Conservation (phyloP, 371 early-diverging fungal genomes). For the Apophysomyces trapeziformis region DNA sequence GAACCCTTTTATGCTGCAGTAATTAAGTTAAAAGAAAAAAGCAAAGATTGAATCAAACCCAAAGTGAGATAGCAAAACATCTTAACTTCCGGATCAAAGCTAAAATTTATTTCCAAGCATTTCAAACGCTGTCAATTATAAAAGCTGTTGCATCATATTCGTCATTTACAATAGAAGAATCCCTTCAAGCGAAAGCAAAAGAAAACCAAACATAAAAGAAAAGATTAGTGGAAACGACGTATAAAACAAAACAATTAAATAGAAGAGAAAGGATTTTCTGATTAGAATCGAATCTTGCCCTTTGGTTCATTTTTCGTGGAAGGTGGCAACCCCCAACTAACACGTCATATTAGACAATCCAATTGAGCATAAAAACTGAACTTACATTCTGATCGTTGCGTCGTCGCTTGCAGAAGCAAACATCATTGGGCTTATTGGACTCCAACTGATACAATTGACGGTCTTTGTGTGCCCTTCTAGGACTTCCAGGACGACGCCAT, state of each 20-base stretch:
- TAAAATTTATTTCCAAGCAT: too few species aligned
- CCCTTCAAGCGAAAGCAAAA: background rate
- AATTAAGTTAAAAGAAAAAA: too few species aligned
- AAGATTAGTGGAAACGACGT: background rate
- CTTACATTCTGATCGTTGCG: slow-evolving; percentile 89
- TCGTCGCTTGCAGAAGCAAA: slow-evolving; percentile 96
- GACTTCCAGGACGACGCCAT: slow-evolving; percentile 72
- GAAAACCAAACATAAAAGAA: background rate
- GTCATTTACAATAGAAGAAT: too few species aligned
- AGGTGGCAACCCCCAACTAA: background rate
- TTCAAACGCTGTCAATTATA: too few species aligned
- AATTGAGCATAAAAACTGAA: background rate
- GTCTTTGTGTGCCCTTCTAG: slow-evolving; percentile 83
- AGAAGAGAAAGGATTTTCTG: background rate
- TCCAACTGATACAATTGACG: slow-evolving; percentile 91
- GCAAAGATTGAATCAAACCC: too few species aligned
- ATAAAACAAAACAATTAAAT: background rate
- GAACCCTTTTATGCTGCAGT: too few species aligned
- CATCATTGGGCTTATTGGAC: slow-evolving; percentile 62
- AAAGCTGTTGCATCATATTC: too few species aligned
- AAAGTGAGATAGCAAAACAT: too few species aligned
- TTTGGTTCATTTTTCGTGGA: background rate
- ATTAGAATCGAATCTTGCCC: background rate
- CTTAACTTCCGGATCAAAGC: too few species aligned
- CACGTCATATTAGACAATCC: background rate